These are phyloP conservation scores for Ochromonas danica DNA, from an alignment of 108 stramenopile species.

Conservation along the genomic window DNA sequence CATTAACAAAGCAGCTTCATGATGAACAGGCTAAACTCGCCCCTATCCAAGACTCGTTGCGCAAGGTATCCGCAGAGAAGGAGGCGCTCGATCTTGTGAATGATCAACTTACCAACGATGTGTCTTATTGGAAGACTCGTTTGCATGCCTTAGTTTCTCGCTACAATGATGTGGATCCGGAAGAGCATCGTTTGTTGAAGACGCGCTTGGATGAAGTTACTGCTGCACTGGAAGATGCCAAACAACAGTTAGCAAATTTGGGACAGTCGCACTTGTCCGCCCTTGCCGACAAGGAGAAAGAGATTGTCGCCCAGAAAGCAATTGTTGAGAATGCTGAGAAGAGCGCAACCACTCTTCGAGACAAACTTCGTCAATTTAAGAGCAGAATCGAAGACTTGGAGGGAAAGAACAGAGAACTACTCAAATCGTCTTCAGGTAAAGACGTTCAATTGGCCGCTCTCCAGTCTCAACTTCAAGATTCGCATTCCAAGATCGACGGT, in stretches of 20 bases:
- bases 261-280: background rate
- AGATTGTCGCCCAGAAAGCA: background rate
- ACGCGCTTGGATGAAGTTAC: background rate
- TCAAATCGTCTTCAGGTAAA: no score
- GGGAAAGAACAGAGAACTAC: background rate
- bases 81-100: background rate
- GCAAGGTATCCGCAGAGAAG: background rate
- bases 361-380: conserved; percentile 13
- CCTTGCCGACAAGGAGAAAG: background rate
- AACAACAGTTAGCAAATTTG: background rate
- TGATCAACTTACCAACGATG: background rate
- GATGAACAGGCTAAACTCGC: background rate
- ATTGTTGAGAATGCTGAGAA: conserved; percentile 3
- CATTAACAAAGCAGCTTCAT: background rate
- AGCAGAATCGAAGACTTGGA: background rate
- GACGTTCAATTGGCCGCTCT: no score
- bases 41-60: background rate
- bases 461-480: no score
- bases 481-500: background rate
- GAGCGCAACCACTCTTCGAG: background rate
- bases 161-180: conserved; percentile 35
- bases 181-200: conserved; percentile 34
- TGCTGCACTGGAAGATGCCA: background rate
- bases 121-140: conserved; percentile 4
- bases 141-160: conserved; percentile 21